A percentile compares a stretch with the other conserved stretches of the same genome.
Evolutionary conservation across 1,139 yeast genomes (phyloP).

Genomic region (Nakaseomyces bracarensis): DNA sequence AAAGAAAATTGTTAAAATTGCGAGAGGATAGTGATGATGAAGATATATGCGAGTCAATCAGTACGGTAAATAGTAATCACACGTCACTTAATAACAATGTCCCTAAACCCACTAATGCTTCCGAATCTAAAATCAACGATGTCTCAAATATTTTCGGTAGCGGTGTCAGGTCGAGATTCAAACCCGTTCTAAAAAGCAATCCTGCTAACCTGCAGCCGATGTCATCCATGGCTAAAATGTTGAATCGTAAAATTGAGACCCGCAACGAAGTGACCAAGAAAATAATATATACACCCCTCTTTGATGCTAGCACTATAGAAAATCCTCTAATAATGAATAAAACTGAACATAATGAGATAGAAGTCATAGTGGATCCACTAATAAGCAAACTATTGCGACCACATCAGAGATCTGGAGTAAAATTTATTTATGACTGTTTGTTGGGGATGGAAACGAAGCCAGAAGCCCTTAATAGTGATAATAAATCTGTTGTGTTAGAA

Average conservation of each 20-base stretch:
- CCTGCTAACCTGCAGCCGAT: neutral
- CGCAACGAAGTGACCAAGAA: no score
- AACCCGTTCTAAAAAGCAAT: constrained; percentile 1
- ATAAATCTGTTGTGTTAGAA: constrained; percentile 16
- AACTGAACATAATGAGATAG: constrained; percentile 34
- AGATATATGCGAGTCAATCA: neutral
- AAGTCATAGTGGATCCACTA: constrained; percentile 65
- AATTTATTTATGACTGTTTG: constrained; percentile 71
- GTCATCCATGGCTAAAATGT: neutral
- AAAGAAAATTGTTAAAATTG: neutral
- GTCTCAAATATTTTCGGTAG: constrained; percentile 1
- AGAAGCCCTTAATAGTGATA: constrained; percentile 10
- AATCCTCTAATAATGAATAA: constrained; percentile 43
- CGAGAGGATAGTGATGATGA: neutral
- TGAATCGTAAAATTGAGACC: no score
- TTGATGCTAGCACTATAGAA: constrained; percentile 35
- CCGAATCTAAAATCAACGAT: neutral
- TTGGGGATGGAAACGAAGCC: constrained; percentile 46
- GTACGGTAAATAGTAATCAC: no score
- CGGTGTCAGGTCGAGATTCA: constrained; percentile 1
- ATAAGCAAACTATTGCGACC: constrained; percentile 53
- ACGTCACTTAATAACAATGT: no score
- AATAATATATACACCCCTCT: constrained; percentile 31
- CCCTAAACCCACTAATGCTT: no score
- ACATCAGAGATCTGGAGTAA: constrained; percentile 80